A percentile compares a stretch with the other conserved stretches of the same genome.
Conservation (phyloP, 2,329 filamentous ascomycete genomes). For the Exophiala dermatitidis region DNA sequence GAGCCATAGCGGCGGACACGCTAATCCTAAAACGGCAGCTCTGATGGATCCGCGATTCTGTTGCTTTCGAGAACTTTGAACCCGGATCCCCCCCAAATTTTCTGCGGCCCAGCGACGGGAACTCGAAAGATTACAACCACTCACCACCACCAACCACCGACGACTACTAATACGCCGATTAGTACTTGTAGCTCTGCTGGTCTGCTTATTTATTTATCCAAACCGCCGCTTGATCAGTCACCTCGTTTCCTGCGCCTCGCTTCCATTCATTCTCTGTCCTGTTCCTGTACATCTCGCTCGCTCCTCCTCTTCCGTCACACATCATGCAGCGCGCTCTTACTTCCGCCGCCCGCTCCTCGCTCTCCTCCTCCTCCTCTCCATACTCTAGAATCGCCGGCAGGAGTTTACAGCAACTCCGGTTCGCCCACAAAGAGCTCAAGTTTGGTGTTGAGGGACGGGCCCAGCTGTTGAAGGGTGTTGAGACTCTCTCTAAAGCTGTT, state of each 20-base stretch:
- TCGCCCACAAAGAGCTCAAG: slow-evolving; percentile 85
- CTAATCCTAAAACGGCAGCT: slow-evolving; percentile 3
- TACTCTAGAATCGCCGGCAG: slow-evolving; percentile 52
- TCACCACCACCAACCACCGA: background rate
- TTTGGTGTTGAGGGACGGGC: slow-evolving; percentile 94
- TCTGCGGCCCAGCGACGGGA: slow-evolving; percentile 24
- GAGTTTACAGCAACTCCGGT: slow-evolving; percentile 81
- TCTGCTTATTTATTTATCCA: slow-evolving; percentile 7
- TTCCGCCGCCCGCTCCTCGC: slow-evolving; percentile 69
- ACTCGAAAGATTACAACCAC: slow-evolving; percentile 10
- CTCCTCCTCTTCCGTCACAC: slow-evolving; percentile 28
- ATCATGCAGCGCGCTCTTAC: slow-evolving; percentile 95
- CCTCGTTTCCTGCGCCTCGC: too few species aligned
- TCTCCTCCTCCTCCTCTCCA: slow-evolving; percentile 61
- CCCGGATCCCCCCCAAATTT: slow-evolving; percentile 12
- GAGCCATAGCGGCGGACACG: background rate
- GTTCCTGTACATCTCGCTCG: slow-evolving; percentile 27
- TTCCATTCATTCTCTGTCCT: slow-evolving; percentile 27
- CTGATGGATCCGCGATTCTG: slow-evolving; percentile 4
- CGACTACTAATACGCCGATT: slow-evolving; percentile 29
- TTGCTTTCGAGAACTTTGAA: slow-evolving; percentile 11
- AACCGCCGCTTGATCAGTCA: too few species aligned
- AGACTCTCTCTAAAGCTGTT: slow-evolving; percentile 93
- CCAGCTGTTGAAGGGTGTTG: slow-evolving; percentile 82
- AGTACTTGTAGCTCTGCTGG: slow-evolving; percentile 27